Conservation (phyloP, 345 rosid species). For the Erucastrum elatum region DNA sequence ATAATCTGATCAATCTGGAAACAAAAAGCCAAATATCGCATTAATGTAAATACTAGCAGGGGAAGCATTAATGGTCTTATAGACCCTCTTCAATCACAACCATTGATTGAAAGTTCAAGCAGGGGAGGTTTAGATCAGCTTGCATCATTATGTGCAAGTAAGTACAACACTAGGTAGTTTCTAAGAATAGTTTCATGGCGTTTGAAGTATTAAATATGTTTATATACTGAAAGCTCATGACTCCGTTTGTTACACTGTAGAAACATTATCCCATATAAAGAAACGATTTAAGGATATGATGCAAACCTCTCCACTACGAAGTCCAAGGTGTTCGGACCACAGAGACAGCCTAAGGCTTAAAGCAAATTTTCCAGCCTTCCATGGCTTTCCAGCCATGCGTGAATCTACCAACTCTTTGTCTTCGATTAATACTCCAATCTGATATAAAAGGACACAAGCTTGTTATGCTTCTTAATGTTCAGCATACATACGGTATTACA, state of each 20-base stretch:
- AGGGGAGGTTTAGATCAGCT: conserved; percentile 7
- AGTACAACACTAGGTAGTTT: background rate
- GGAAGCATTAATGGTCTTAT: conserved; percentile 6
- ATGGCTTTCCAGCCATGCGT: conserved; percentile 83
- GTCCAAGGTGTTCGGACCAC: conserved; percentile 99
- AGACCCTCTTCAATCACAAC: conserved; percentile 17
- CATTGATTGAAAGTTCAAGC: conserved; percentile 7
- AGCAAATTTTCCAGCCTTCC: conserved; percentile 94
- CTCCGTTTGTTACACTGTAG: background rate
- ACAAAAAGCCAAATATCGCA: conserved; percentile 19
- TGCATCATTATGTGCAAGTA: background rate
- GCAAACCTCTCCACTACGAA: conserved; percentile 70
- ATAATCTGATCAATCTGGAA: conserved; percentile 64
- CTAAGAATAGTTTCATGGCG: conserved; percentile 2
- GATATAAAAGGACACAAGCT: conserved; percentile 36
- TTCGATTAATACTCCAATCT: conserved; percentile 90
- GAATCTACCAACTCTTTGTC: conserved; percentile 88
- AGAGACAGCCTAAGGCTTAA: conserved; percentile 83
- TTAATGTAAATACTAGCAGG: background rate
- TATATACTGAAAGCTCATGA: background rate
- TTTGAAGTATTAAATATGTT: conserved; percentile 10
- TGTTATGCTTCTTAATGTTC: conserved; percentile 1
- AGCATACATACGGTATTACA: background rate
- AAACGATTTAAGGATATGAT: background rate
- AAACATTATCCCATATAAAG: conserved; percentile 7